Base-by-base conservation (phyloP, 2,329 filamentous ascomycete genomes). In the Acrodontium crateriforme region DNA sequence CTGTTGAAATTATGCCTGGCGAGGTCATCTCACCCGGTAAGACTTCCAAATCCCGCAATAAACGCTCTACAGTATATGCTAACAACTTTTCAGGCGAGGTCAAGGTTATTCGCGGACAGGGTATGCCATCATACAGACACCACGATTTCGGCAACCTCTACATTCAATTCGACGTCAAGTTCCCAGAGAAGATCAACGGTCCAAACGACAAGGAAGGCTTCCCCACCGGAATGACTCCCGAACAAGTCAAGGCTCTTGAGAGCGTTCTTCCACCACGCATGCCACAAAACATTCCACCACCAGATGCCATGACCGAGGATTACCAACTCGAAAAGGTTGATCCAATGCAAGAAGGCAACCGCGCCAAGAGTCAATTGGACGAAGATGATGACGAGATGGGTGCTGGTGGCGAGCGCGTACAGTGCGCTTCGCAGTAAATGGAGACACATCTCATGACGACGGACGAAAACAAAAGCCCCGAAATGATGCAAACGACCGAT, bases 91-190 rank as follows among this genome's bases (percentile, higher is more conserved):
- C 45, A 93, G 89, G 81, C 44, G 67, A 82, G 42, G 71, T 95
- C 54, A 95, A 94, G 66, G 79, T 93, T 59, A 77, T 98, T 49
- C 81, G 82, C 41, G 85, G 84, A 40, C 89, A 98, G 61, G 89
- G 89, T 55, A 98, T 98, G 89, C 89, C 89, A 22, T 91, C 89
- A 3, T 79, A 74, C 59, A 75, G 89, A 46, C 89, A 95, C 59
- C 89, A 98, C 66, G 81, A 95, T 59, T 75, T 71, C 52, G 89
- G 89, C 49, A 94, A 98, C 62, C 67, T 98, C 46, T 98, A 89
- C 65, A 84, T 98, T 50, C 83, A 92, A 54, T 98, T 98, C 63
- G 77, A 81, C 49, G 84, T 98, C 60, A 93, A 92, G 62, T 95
- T 98, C 70, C 89, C 89, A 26, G 77, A 63, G 25, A 47, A 47